Percentiles rank a stretch among this genome's conserved stretches.
Conservation (phyloP, 2,329 filamentous ascomycete species). For the Scedosporium minutisporum region DNA sequence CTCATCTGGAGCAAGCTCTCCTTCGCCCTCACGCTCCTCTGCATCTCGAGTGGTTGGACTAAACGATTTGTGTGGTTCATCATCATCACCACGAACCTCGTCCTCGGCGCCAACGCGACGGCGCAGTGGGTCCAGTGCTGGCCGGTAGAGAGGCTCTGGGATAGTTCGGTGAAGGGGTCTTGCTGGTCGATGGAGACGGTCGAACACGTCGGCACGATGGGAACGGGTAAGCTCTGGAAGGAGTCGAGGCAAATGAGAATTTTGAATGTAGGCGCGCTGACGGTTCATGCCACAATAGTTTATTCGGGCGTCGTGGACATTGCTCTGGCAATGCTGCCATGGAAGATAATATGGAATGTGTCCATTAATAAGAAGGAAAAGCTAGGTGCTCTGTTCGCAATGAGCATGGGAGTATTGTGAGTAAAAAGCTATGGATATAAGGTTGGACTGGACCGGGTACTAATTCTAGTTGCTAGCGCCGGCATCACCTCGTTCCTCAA, state of each 20-base stretch:
- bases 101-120: conserved; percentile 12
- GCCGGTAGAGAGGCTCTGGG: conserved; percentile 12
- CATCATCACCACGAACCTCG: conserved; percentile 13
- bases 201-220: conserved; percentile 3
- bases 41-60: conserved; percentile 12
- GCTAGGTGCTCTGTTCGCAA: conserved; percentile 26
- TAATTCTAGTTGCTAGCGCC: conserved; percentile 14
- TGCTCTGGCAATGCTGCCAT: conserved; percentile 26
- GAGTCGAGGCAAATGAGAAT: not conserved
- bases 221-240: not conserved
- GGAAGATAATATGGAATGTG: conserved; percentile 28
- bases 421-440: conserved; percentile 7
- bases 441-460: not conserved
- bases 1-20: conserved; percentile 19
- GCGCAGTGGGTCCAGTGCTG: conserved; percentile 13
- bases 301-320: conserved; percentile 27
- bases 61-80: conserved; percentile 13
- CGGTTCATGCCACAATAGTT: conserved; percentile 6
- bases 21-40: conserved; percentile 16
- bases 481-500: conserved; percentile 20
- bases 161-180: conserved; percentile 13
- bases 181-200: conserved; percentile 16
- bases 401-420: conserved; percentile 32
- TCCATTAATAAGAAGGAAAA: conserved; percentile 28
- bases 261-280: not conserved